These are phyloP conservation scores for Zelopaecilomyces penicillatus DNA, from an alignment of 2,329 filamentous ascomycete species.

Conservation along the genomic window DNA sequence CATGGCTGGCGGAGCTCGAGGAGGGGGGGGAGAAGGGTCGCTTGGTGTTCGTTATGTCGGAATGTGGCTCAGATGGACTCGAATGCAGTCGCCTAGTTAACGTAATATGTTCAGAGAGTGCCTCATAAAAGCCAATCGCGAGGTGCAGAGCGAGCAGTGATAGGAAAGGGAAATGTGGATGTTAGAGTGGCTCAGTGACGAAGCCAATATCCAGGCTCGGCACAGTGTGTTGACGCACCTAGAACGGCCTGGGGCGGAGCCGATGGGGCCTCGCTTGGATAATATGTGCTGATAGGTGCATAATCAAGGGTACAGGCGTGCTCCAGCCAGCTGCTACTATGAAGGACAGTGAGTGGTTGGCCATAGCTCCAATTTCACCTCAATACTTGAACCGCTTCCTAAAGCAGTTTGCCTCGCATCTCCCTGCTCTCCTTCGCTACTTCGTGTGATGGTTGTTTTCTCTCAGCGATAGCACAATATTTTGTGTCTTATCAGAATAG, in stretches of 20 bases:
- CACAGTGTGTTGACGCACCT: too few species aligned
- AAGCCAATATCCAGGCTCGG: slow-evolving; percentile 10
- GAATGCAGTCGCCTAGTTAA: slow-evolving; percentile 3
- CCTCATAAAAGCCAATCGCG: slow-evolving; percentile 1
- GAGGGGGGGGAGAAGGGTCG: neutral
- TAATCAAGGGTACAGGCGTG: too few species aligned
- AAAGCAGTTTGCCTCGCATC: too few species aligned
- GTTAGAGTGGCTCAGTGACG: slow-evolving; percentile 17
- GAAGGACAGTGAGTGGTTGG: too few species aligned
- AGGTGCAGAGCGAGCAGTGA: slow-evolving; percentile 1
- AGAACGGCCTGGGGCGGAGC: neutral
- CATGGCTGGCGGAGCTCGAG: slow-evolving; percentile 30
- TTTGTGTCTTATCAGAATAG: too few species aligned
- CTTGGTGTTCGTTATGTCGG: neutral
- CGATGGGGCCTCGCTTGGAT: slow-evolving; percentile 4
- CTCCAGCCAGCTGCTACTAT: too few species aligned
- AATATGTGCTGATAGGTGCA: slow-evolving; percentile 1
- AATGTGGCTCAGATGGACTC: slow-evolving; percentile 1
- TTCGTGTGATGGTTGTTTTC: too few species aligned
- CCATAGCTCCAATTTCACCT: too few species aligned
- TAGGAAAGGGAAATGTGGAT: slow-evolving; percentile 2
- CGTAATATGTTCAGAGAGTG: neutral
- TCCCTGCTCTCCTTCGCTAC: too few species aligned
- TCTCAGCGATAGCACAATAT: too few species aligned
- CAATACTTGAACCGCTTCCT: too few species aligned